Evolutionary conservation across 2,329 filamentous ascomycete genomes (phyloP), one percentile per base, ranked within the genome.

Genomic region (Dissoconium aciculare): DNA sequence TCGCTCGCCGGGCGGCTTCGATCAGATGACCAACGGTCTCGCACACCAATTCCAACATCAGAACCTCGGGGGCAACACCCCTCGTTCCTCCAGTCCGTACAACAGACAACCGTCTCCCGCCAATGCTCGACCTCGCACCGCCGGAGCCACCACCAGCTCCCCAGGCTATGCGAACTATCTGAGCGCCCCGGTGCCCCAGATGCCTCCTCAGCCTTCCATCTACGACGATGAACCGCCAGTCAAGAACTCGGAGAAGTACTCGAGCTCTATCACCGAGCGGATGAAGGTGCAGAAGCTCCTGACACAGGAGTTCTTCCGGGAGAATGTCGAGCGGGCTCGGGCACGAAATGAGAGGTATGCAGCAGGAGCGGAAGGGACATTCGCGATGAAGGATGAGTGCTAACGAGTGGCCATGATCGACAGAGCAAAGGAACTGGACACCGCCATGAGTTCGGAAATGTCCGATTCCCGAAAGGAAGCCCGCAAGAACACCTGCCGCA

Each of bases 1-100:
- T 49, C 65, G 61, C 46, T 67, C 70, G 3, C 69, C 71, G 4
- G 69, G 67, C 35, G 56, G 56, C 61, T 70, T 63, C 52, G 83
- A 81, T 49, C 84, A 94, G 51, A 79, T 78, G 44, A 91, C 87
- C 46, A 89, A 83, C 47, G 85, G 84, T 16, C 69, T 95, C 27
- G 84, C 85, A 37, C 83, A 94, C 54, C 89, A 98, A 56, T 92
- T 95, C 57, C 91, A 87, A 35, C 84, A 94, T 58, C 87, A 95
- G 64, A 92, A 94, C 56, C 69, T 95, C 13, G 57, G 53, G 24
- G 78, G 80, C 37, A 73, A 26, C 74, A 47, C 33, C 41, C 74
- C 74, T 37, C 71, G 83, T 43, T 67, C 68, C 16, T 74, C 72
- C 15, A 64, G 61, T 37, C 72, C 74, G 28, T 85, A 84, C 51